These are phyloP conservation scores for Ziziphus jujuba DNA, from an alignment of 306 rosid species.

Conservation along the genomic window DNA sequence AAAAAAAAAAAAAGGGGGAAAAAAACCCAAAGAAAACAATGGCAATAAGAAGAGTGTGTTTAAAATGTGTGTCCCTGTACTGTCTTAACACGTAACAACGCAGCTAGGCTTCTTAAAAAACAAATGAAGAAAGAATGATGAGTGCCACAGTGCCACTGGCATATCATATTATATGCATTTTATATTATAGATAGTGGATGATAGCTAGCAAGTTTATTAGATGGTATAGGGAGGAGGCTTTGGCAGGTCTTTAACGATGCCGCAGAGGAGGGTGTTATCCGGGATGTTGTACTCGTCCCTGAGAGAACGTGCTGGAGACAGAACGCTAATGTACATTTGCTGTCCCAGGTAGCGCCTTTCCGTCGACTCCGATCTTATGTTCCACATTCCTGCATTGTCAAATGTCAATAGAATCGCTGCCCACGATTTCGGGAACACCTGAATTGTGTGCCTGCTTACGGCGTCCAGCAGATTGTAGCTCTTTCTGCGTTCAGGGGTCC, in stretches of 20 bases:
- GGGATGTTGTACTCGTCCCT: constrained; percentile 73
- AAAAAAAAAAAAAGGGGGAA: too few relatives aligned
- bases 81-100: too few relatives aligned
- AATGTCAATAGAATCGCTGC: constrained; percentile 58
- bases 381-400: constrained; percentile 73
- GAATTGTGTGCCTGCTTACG: constrained; percentile 71
- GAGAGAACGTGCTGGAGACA: constrained; percentile 43
- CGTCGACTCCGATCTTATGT: constrained; percentile 50
- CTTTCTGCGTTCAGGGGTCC: constrained; percentile 60
- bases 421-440: constrained; percentile 71
- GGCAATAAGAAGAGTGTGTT: too few relatives aligned
- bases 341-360: constrained; percentile 72
- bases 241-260: constrained; percentile 41
- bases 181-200: too few relatives aligned
- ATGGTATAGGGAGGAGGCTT: constrained; percentile 36
- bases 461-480: constrained; percentile 71
- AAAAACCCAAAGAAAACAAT: too few relatives aligned
- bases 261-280: constrained; percentile 37
- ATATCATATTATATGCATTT: too few relatives aligned
- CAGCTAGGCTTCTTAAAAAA: too few relatives aligned
- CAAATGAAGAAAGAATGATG: too few relatives aligned
- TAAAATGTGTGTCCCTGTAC: too few relatives aligned
- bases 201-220: neutral
- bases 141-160: too few relatives aligned
- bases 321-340: constrained; percentile 53